phyloP scores from a whole-genome alignment of 192 early-diverging fungal genomes.

The Coemansia sp. region DNA sequence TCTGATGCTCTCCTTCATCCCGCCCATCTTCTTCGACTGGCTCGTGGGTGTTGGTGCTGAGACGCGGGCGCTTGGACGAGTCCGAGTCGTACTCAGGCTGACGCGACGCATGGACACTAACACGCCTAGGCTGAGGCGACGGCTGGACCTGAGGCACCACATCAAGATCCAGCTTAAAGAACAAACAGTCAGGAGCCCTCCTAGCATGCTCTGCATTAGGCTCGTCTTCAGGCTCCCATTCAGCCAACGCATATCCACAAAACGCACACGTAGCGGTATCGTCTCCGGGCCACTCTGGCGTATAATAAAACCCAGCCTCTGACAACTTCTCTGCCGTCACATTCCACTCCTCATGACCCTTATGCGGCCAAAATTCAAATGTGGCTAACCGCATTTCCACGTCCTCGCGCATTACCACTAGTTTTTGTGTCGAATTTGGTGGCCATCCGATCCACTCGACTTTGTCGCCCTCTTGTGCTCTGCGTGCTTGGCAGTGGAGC shows the following conservation, averaged over 20 bases:
- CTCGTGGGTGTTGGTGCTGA: slow-evolving; percentile 7
- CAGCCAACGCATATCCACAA: slow-evolving; percentile 51
- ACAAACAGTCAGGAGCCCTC: slow-evolving; percentile 48
- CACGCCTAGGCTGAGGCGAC: slow-evolving; percentile 8
- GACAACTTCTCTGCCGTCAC: slow-evolving; percentile 52
- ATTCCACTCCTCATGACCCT: slow-evolving; percentile 36
- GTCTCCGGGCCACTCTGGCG: slow-evolving; percentile 41
- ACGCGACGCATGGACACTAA: slow-evolving; percentile 12
- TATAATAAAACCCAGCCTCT: slow-evolving; percentile 51
- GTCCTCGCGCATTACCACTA: slow-evolving; percentile 26
- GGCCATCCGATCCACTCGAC: slow-evolving; percentile 45
- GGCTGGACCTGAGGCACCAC: slow-evolving; percentile 11
- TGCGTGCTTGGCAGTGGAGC: slow-evolving; percentile 45
- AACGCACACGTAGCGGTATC: slow-evolving; percentile 52
- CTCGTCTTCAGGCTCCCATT: slow-evolving; percentile 56
- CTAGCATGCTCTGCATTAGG: slow-evolving; percentile 45
- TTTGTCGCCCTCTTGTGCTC: slow-evolving; percentile 22
- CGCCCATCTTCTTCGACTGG: not conserved
- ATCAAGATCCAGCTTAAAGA: slow-evolving; percentile 29
- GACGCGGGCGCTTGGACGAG: slow-evolving; percentile 33
- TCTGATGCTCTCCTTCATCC: not conserved
- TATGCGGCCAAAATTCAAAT: slow-evolving; percentile 49
- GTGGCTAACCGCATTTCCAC: slow-evolving; percentile 26
- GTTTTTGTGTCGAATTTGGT: slow-evolving; percentile 12
- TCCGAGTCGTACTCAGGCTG: slow-evolving; percentile 15